phyloP scores from a whole-genome alignment of 1,139 yeast genomes.

The Hyphopichia fennica region DNA sequence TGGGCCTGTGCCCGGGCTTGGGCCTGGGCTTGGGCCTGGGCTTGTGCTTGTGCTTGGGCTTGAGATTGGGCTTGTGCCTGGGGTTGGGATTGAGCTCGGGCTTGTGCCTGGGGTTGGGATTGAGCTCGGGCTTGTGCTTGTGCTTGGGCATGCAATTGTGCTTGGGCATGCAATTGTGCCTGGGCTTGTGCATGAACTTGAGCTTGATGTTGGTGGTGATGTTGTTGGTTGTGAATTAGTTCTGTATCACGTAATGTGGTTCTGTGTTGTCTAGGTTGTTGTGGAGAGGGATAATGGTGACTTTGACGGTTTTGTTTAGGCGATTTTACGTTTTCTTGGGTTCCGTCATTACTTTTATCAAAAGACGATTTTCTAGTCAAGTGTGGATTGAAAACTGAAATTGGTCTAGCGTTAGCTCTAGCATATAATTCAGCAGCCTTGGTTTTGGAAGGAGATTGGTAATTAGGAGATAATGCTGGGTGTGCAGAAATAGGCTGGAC shows the following conservation, averaged over 20 bases:
- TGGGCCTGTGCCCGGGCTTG: conserved; percentile 1
- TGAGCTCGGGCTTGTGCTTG: conserved; percentile 8
- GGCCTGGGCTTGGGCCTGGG: conserved; percentile 10
- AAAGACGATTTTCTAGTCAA: conserved; percentile 54
- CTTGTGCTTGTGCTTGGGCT: conserved; percentile 10
- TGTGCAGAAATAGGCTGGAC: conserved; percentile 46
- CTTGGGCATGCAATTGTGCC: no score
- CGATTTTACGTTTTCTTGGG: neutral
- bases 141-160: conserved; percentile 13
- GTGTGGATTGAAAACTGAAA: conserved; percentile 39
- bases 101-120: conserved; percentile 7
- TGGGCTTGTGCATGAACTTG: conserved; percentile 2
- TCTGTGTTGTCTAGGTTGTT: conserved; percentile 8
- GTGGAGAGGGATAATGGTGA: neutral
- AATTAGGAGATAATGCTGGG: conserved; percentile 41
- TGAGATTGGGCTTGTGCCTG: conserved; percentile 9
- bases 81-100: conserved; percentile 9
- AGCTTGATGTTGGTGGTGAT: conserved; percentile 6
- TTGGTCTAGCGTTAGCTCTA: conserved; percentile 46
- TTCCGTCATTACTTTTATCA: conserved; percentile 32
- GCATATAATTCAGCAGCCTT: conserved; percentile 52
- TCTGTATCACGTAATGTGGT: conserved; percentile 15
- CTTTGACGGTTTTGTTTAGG: conserved; percentile 1
- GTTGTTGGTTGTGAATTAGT: conserved; percentile 2
- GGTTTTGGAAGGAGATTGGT: conserved; percentile 42